Evolutionary conservation across 1,139 yeast genomes (phyloP).

Genomic region (Candida tunisiensis): DNA sequence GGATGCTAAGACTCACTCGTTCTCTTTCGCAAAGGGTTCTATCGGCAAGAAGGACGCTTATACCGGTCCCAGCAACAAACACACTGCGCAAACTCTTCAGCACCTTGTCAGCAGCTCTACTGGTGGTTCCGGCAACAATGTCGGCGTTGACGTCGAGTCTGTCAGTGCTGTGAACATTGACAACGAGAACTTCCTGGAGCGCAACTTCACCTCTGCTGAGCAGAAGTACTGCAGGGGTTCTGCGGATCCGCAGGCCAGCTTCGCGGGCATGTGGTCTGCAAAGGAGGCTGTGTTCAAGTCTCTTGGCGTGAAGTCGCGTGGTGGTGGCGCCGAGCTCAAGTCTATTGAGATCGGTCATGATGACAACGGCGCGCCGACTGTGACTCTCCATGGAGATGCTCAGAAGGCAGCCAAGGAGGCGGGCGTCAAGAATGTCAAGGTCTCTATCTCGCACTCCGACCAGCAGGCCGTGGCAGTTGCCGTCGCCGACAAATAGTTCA

Average conservation of each 20-base stretch:
- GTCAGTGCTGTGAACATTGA: constrained; percentile 64
- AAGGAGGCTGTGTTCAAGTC: constrained; percentile 98
- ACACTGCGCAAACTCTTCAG: constrained; percentile 25
- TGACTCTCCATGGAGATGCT: constrained; percentile 62
- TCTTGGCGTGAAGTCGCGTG: constrained; percentile 73
- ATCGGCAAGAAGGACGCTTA: constrained; percentile 13
- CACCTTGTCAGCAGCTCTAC: constrained; percentile 23
- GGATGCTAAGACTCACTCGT: constrained; percentile 32
- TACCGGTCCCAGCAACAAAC: constrained; percentile 18
- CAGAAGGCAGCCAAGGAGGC: constrained; percentile 49
- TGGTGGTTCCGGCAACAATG: constrained; percentile 41
- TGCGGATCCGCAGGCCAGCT: constrained; percentile 72
- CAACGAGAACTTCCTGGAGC: constrained; percentile 76
- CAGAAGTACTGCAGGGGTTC: constrained; percentile 57
- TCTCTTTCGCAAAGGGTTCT: constrained; percentile 31
- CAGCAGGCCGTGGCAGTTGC: constrained; percentile 98
- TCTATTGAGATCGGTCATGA: constrained; percentile 80
- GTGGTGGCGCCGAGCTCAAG: constrained; percentile 87
- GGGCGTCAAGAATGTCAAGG: constrained; percentile 58
- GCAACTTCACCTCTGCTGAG: constrained; percentile 79
- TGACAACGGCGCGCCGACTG: constrained; percentile 68
- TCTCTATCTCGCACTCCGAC: constrained; percentile 92
- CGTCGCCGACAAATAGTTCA: constrained; percentile 28
- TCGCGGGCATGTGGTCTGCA: constrained; percentile 98
- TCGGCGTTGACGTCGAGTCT: constrained; percentile 95